phyloP scores from a whole-genome alignment of 129 eudicot species.

The Chrysanthemum lavandulifolium region DNA sequence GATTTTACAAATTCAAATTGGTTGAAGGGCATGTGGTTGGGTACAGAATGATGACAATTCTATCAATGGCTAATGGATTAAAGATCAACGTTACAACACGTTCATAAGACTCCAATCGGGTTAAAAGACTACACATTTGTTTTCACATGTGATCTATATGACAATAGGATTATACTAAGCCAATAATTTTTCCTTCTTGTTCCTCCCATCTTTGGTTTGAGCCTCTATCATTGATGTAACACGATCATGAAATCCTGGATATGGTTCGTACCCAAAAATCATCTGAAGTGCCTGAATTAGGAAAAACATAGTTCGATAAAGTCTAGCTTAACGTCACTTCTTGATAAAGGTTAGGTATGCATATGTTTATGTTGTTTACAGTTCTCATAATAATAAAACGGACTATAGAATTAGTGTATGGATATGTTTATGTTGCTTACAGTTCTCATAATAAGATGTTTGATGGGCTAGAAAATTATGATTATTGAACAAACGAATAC shows the following conservation, averaged over 20 bases:
- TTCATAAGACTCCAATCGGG: conserved; percentile 30
- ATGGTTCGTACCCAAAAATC: conserved; percentile 50
- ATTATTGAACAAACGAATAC: background rate
- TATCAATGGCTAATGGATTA: conserved; percentile 79
- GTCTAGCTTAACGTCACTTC: conserved; percentile 1
- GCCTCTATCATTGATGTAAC: conserved; percentile 38
- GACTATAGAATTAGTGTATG: background rate
- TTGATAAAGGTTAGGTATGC: background rate
- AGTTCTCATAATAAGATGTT: background rate
- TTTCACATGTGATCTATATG: background rate
- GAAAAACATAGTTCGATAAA: background rate
- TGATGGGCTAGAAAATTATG: background rate
- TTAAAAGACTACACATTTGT: conserved; percentile 7
- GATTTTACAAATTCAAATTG: conserved; percentile 76
- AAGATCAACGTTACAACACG: conserved; percentile 62
- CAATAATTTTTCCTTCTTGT: conserved; percentile 40
- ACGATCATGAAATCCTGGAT: conserved; percentile 42
- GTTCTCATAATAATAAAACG: background rate
- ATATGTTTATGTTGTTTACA: too few relatives aligned
- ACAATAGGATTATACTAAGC: conserved; percentile 28
- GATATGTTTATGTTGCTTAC: background rate
- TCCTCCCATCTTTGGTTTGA: conserved; percentile 38
- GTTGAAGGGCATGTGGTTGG: conserved; percentile 76
- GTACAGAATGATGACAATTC: conserved; percentile 95
- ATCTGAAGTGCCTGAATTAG: conserved; percentile 43